Evolutionary conservation across 208 protist species (phyloP), one percentile per base, ranked within the genome.

Genomic region (Leptomonas pyrrhocoris): DNA sequence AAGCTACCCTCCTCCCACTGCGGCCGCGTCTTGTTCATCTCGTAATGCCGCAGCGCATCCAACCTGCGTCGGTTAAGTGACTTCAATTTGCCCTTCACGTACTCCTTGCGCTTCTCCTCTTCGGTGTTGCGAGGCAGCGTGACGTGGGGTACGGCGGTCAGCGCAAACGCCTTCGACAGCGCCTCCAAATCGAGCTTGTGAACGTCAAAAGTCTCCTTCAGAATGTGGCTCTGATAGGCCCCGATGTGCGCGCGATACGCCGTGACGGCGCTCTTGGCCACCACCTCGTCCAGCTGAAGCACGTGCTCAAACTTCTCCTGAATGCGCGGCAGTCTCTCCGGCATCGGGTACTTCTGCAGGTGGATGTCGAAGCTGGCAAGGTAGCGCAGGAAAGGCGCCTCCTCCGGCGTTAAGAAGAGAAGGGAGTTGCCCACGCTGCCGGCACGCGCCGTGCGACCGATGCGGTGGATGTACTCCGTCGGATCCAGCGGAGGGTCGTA

Each of bases 401-500:
- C 97, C 49, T 94, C 79, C 2, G 95, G 97, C 19, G 92, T 82
- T 2, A 99, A 79, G 66, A 99, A 98, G 23, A 99, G 80, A 3
- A 98, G 65, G 5, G 97, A 84, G 62, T 90, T 92, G 42, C 98
- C 98, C 0, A 91, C 83, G 50, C 90, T 91, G 30, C 97, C 98
- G 13, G 97, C 81, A 69, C 98, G 90, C 25, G 98, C 98, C 15
- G 98, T 99, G 63, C 98, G 86, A 13, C 98, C 98, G 61, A 98
- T 95, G 46, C 97, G 88, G 73, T 99, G 98, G 31, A 99, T 89
- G 77, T 99, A 99, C 80, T 98, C 96, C 16, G 89, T 97, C 45
- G 93, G 88, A 45, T 98, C 95, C 13, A 93, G 81, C 40, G 98
- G 98, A 15, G 98, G 96, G 78, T 99, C 98, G 75, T 98, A 99